Evolutionary conservation across 495 filamentous ascomycete species (phyloP).

Genomic region (Apodospora peruviana): DNA sequence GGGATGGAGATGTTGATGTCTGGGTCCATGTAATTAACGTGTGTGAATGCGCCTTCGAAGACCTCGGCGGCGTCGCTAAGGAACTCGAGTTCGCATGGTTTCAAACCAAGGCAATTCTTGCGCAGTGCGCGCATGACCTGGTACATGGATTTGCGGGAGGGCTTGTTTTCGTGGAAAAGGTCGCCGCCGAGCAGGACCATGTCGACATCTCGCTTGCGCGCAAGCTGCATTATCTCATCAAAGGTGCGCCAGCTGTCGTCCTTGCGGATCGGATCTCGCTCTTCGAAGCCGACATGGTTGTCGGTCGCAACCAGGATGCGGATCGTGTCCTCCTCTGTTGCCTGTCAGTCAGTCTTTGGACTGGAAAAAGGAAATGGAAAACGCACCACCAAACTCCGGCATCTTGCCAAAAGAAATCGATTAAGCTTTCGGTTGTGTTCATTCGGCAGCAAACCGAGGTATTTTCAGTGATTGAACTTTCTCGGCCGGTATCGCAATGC

Average conservation of each 20-base stretch:
- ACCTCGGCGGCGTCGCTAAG: conserved; percentile 86
- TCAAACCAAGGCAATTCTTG: conserved; percentile 89
- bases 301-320: conserved; percentile 91
- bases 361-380: not conserved
- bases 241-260: conserved; percentile 98
- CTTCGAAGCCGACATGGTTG: conserved; percentile 94
- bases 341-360: not conserved
- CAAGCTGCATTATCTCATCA: conserved; percentile 90
- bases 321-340: conserved; percentile 76
- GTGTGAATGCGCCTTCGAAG: conserved; percentile 77
- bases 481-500: too few relatives aligned
- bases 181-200: conserved; percentile 95
- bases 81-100: conserved; percentile 92
- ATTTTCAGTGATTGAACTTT: too few relatives aligned
- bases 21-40: conserved; percentile 96
- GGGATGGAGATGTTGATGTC: conserved; percentile 98
- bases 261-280: conserved; percentile 85
- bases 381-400: conserved; percentile 17
- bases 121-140: conserved; percentile 91
- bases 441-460: not conserved
- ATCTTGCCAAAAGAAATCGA: conserved; percentile 11
- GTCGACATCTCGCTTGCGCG: conserved; percentile 82
- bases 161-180: conserved; percentile 97
- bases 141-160: conserved; percentile 93
- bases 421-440: not conserved